Conservation (phyloP, 768 basidiomycete species). For the Podaxis sp. region DNA sequence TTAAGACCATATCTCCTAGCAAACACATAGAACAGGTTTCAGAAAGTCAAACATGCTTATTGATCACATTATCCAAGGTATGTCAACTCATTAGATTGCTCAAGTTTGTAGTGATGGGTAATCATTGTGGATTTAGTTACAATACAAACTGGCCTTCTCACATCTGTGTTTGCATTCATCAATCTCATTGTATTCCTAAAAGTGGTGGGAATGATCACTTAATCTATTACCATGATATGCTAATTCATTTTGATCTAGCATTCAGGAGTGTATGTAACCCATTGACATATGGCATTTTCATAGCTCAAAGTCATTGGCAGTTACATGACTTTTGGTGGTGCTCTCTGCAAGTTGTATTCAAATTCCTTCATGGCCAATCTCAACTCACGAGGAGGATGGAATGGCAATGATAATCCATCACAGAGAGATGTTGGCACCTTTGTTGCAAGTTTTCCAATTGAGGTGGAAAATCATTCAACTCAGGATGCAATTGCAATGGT, state of each 20-base stretch:
- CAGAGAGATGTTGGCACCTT: neutral
- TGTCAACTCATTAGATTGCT: constrained; percentile 6
- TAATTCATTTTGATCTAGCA: constrained; percentile 5
- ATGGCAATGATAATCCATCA: constrained; percentile 1
- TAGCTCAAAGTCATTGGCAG: constrained; percentile 18
- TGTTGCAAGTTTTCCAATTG: neutral
- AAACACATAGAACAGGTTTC: constrained; percentile 41
- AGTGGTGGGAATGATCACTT: constrained; percentile 20
- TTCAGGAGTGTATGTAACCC: constrained; percentile 4
- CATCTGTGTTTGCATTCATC: constrained; percentile 31
- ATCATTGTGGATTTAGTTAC: constrained; percentile 26
- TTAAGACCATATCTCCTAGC: constrained; percentile 23
- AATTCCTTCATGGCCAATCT: constrained; percentile 41
- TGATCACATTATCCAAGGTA: constrained; percentile 41
- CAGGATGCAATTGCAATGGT: no score
- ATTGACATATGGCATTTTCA: neutral
- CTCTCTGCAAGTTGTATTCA: constrained; percentile 40
- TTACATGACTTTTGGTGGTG: constrained; percentile 37
- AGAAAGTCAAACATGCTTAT: constrained; percentile 38
- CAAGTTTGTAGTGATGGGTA: neutral
- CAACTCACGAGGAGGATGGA: constrained; percentile 33
- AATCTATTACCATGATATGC: neutral
- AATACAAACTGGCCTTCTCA: constrained; percentile 36
- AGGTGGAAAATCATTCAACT: no score
- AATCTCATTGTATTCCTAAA: constrained; percentile 32